Base-by-base conservation (phyloP, 2,329 filamentous ascomycete genomes). In the Ophioceras dolichostomum region DNA sequence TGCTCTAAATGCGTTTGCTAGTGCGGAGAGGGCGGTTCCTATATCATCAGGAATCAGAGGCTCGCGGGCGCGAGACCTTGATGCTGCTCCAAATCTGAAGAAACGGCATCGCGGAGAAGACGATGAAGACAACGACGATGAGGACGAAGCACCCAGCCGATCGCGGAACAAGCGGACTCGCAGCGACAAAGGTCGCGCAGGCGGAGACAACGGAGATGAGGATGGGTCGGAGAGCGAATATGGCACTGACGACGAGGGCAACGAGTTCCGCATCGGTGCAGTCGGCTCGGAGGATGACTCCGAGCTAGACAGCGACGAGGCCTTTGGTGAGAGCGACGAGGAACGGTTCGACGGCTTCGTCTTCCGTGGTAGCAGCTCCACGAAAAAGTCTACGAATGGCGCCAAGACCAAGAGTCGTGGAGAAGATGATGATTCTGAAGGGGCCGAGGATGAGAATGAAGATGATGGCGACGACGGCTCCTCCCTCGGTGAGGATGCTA, bases 281-380 rank as follows among this genome's bases (percentile, higher is more conserved):
- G 65, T 64, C 17, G 63, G 62, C 13, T 69, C 70, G 22, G 73
- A 77, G 27, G 68, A 77, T 16, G 74, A 79, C 47, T 78, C 73
- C 5, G 74, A 78, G 41, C 71, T 78, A 37, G 76, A 79, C 46
- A 76, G 71, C 47, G 74, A 79, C 53, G 85, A 93, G 50, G 88
- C 89, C 2, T 86, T 94, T 65, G 84, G 86, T 4, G 79, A 84
- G 45, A 91, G 84, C 49, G 88, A 94, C 50, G 79, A 91, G 50
- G 88, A 94, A 53, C 73, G 70, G 44, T 93, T 94, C 46, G 76
- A 86, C 45, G 83, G 77, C 10, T 93, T 80, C 49, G 50, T 65
- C 0, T 76, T 77, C 42, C 50, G 68, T 1, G 70, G 68, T 10
- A 67, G 62, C 48, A 60, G 58, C 34, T 44, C 57, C 2, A 58